Conservation (phyloP, 129 eudicot species). For the Deinandra increscens region DNA sequence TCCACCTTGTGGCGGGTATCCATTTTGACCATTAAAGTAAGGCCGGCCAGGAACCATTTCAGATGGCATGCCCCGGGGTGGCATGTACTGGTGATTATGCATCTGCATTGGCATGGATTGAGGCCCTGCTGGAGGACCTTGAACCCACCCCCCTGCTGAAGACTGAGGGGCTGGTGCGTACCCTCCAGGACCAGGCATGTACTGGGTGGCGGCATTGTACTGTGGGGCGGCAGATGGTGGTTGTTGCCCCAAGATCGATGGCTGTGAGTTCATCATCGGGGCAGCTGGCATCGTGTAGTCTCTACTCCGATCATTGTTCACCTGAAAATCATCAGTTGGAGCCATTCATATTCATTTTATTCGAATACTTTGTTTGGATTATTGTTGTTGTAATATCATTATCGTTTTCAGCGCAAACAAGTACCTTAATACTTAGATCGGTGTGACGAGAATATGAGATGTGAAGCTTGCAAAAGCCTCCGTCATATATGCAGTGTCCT, state of each 20-base stretch:
- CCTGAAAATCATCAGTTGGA: conserved; percentile 35
- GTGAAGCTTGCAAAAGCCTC: conserved; percentile 98
- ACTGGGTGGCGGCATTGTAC: conserved; percentile 32
- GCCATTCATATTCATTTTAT: not conserved
- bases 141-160: conserved; percentile 73
- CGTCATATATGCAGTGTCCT: conserved; percentile 97
- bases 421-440: conserved; percentile 91
- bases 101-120: conserved; percentile 49
- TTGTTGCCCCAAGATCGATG: conserved; percentile 78
- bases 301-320: conserved; percentile 91
- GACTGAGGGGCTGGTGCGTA: conserved; percentile 41
- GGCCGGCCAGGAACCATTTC: conserved; percentile 50
- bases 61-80: conserved; percentile 37
- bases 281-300: conserved; percentile 71
- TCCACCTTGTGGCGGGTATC: conserved; percentile 53
- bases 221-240: conserved; percentile 48
- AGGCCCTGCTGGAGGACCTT: conserved; percentile 38
- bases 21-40: conserved; percentile 45
- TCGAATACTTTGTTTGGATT: not conserved
- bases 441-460: conserved; percentile 94
- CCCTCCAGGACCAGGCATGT: conserved; percentile 53
- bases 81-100: conserved; percentile 73
- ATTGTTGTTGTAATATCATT: not conserved
- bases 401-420: not conserved
- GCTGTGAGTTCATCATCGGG: conserved; percentile 56